Percentiles rank a stretch among this genome's conserved stretches.
phyloP scores from a whole-genome alignment of 2,329 filamentous ascomycete species.

The Ophiostoma sp. region DNA sequence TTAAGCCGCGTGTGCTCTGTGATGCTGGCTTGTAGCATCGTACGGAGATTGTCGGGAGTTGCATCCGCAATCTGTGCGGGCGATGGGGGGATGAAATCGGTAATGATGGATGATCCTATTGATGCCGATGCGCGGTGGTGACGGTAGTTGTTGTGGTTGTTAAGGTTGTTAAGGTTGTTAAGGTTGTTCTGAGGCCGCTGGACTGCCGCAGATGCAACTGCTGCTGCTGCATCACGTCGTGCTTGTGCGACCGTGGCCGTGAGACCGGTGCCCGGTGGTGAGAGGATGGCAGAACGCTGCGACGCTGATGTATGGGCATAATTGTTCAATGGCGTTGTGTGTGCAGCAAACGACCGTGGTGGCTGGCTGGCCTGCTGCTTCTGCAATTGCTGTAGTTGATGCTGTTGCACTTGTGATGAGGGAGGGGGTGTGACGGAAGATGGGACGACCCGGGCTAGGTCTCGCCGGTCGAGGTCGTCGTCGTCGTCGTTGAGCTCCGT shows the following conservation, averaged over 20 bases:
- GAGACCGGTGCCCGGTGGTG: slow-evolving; percentile 47
- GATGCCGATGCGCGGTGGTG: slow-evolving; percentile 6
- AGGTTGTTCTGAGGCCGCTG: not conserved
- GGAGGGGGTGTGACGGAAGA: slow-evolving; percentile 55
- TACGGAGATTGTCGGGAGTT: slow-evolving; percentile 50
- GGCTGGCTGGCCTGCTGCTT: slow-evolving; percentile 3
- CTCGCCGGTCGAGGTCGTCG: slow-evolving; percentile 39
- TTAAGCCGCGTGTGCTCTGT: slow-evolving; percentile 58
- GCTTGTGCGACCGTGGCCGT: slow-evolving; percentile 33
- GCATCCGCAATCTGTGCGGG: slow-evolving; percentile 48
- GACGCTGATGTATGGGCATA: slow-evolving; percentile 31
- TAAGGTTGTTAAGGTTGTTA: too few species aligned
- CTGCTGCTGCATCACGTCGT: slow-evolving; percentile 23
- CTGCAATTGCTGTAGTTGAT: slow-evolving; percentile 11
- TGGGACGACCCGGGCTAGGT: slow-evolving; percentile 44
- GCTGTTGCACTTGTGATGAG: slow-evolving; percentile 36
- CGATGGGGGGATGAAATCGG: slow-evolving; percentile 45
- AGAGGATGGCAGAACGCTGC: slow-evolving; percentile 47
- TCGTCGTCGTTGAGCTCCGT: slow-evolving; percentile 47
- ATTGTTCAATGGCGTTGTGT: slow-evolving; percentile 27
- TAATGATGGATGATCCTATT: slow-evolving; percentile 18
- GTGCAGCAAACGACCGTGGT: not conserved
- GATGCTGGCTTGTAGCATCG: slow-evolving; percentile 50
- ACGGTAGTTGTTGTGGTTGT: not conserved
- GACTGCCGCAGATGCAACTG: not conserved